Conservation (phyloP, 768 basidiomycete species). For the Leccinum incarnatum region DNA sequence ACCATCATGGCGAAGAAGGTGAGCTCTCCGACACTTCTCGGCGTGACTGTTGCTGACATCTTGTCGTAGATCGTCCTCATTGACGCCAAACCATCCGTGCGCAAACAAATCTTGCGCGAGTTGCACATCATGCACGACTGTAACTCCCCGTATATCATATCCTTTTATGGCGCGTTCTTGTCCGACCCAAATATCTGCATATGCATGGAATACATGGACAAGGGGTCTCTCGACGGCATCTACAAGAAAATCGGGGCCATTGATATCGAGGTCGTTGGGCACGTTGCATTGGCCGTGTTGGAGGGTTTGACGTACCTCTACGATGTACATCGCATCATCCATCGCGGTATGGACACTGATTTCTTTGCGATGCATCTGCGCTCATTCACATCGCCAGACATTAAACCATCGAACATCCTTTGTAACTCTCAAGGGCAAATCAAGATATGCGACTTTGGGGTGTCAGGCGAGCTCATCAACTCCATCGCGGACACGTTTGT, state of each 20-base stretch:
- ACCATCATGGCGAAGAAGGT: constrained; percentile 99
- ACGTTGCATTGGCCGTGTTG: constrained; percentile 92
- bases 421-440: constrained; percentile 93
- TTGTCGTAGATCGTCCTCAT: constrained; percentile 83
- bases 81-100: constrained; percentile 92
- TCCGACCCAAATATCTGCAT: constrained; percentile 98
- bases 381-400: constrained; percentile 56
- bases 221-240: constrained; percentile 89
- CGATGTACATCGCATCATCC: constrained; percentile 96
- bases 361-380: neutral
- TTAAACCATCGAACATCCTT: constrained; percentile 98
- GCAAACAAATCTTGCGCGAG: constrained; percentile 97
- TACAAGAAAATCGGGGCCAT: constrained; percentile 96
- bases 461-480: constrained; percentile 98
- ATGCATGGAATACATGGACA: constrained; percentile 97
- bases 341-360: constrained; percentile 71
- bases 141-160: constrained; percentile 89
- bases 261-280: constrained; percentile 87
- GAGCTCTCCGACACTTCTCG: constrained; percentile 23
- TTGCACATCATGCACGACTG: constrained; percentile 99
- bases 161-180: constrained; percentile 95
- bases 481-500: constrained; percentile 99
- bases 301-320: constrained; percentile 96
- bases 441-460: constrained; percentile 99
- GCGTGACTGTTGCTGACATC: neutral